Evolutionary conservation across 2,329 filamentous ascomycete species (phyloP).

Genomic region (Ophiostoma montium): DNA sequence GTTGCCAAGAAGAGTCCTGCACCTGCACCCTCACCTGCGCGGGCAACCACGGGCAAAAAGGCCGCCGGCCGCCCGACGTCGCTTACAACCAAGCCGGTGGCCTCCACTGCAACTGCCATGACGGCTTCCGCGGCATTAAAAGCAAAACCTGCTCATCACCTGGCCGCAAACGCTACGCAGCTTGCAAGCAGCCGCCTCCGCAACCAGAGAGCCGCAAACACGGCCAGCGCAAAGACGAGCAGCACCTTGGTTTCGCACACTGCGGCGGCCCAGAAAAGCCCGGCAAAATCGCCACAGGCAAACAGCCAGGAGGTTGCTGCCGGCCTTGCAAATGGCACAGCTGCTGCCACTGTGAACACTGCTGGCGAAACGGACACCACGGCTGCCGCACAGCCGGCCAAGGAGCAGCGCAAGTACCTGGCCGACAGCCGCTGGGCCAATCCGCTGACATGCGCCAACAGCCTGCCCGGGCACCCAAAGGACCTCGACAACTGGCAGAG

Average conservation of each 20-base stretch:
- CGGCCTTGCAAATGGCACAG: no score
- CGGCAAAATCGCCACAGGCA: no score
- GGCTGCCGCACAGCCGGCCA: neutral
- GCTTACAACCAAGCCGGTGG: neutral
- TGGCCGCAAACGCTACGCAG: neutral
- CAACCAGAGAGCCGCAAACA: no score
- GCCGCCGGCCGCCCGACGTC: neutral
- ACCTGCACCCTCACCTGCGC: no score
- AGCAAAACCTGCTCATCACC: neutral
- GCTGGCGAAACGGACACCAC: no score
- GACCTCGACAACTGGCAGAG: neutral
- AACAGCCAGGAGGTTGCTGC: no score
- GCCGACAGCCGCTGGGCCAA: conserved; percentile 5
- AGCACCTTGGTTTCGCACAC: no score
- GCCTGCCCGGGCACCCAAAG: neutral
- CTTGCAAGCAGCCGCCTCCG: no score
- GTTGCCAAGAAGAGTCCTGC: no score
- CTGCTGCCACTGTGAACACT: no score
- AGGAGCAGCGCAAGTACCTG: neutral
- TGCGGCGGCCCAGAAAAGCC: no score
- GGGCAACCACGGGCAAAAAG: neutral
- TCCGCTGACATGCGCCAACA: neutral
- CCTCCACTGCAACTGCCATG: neutral
- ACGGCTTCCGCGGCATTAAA: neutral
- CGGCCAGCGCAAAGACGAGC: no score